Base-by-base conservation (phyloP, 2,329 filamentous ascomycete genomes). In the Zymoseptoria ardabiliae region DNA sequence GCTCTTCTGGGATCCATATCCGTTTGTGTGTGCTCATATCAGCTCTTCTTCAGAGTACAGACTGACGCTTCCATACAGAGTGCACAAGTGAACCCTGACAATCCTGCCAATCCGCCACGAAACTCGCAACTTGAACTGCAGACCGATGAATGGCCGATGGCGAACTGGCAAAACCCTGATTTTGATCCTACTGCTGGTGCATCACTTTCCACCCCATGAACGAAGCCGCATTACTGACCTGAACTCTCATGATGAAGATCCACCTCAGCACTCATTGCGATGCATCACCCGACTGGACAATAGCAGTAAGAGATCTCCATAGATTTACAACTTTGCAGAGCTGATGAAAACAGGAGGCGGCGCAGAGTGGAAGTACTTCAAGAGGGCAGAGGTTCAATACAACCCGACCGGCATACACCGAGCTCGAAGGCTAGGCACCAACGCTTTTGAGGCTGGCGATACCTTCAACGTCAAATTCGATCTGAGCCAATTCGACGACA, bases 81-180 rank as follows among this genome's bases (percentile, higher is more conserved):
- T 11, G 4, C 19, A 19, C 50, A 51, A 9, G 19, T 51, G 17
- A 51, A 51, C 7, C 50, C 50, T 8, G n/a, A 51, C 13, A 17
- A 51, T 19, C 50, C 50, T 2, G 10, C 23, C 7, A 51, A 57
- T 6, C 50, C 54, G 20, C 45, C 55, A 2, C 20, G 35, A 23
- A 30, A 41, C 50, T 50, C 41, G 11, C 53, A 56, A 11, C 28
- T 22, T n/a, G 35, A 54, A 13, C 23, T 57, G 20, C 50, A 60
- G 52, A 60, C 58, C 13, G 58, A 60, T 25, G 58, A 57, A 28
- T 60, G 58, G 58, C 58, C 58, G 0, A 60, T 60, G 58, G 58
- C 58, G 4, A 45, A 54, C 28, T 57, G 52, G 22, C 20, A 60
- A 41, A 60, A 60, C 23, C 54, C 55, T 5, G 23, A 20, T 4